Evolutionary conservation across 2,329 filamentous ascomycete species (phyloP), one percentile per base, ranked within the genome.

Genomic region (Claviceps monticola): DNA sequence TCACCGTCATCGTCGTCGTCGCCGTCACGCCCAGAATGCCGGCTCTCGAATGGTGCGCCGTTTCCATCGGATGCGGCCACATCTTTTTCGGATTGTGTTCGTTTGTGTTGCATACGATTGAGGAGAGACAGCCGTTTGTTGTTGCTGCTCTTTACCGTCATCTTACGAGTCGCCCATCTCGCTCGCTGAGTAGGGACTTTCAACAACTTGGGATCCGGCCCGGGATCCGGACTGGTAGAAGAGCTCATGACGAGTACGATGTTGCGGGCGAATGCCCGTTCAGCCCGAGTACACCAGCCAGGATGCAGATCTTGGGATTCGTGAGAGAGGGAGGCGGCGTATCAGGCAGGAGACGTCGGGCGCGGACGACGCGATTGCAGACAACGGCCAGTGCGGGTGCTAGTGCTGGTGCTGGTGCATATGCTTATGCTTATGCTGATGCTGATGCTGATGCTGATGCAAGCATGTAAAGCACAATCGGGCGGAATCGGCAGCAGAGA

Each of bases 81-180:
- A 74, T 84, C 83, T 75, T 90, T 89, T 68, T 93, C 85, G 54
- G 77, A 79, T 52, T 70, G 71, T 55, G 72, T 71, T 61, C 75
- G 72, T 62, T 79, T 82, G 64, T 81, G 80, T 64, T 87, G 80
- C 63, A 83, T 74, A 59, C 89, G 83, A 61, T 86, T 83, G 61
- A 93, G 80, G 56, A 97, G 83, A 46, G 87, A 93, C 53, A 83
- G 72, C 56, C 93, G 83, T 75, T 96, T 97, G 65, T 79, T 76
- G 59, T 77, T 74, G 57, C 85, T 88, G 64, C 83, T 86, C 63
- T 82, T 79, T 61, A 86, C 81, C 14, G 83, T 82, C 67, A 86
- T 80, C 66, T 88, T 87, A 62, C 90, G 87, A n/a, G 93, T 97
- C 17, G 93, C 91, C 93, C 93, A 97, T 81, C 93, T 79, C 67